Evolutionary conservation across 371 early-diverging fungal species (phyloP).

Genomic region (Zopfochytrium polystomum): DNA sequence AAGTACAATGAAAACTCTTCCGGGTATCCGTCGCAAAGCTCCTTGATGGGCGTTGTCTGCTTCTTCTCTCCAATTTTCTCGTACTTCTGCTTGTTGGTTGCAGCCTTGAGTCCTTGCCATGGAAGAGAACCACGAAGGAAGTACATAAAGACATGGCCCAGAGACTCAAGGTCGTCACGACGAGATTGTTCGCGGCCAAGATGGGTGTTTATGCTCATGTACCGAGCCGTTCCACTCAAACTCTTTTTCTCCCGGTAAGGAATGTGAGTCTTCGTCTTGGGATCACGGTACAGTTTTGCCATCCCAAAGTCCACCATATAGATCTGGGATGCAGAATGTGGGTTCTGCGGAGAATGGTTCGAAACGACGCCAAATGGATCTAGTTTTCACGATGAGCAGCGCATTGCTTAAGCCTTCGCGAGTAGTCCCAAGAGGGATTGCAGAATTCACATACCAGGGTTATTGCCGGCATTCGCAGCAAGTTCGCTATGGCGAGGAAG

Average conservation of each 20-base stretch:
- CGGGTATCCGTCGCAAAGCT: slow-evolving; percentile 92
- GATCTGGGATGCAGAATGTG: slow-evolving; percentile 55
- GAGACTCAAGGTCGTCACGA: too few relatives aligned
- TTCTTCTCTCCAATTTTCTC: slow-evolving; percentile 99
- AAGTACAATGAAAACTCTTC: slow-evolving; percentile 91
- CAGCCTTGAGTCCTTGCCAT: too few relatives aligned
- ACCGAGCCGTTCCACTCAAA: slow-evolving; percentile 94
- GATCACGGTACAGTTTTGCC: slow-evolving; percentile 95
- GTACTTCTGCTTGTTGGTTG: too few relatives aligned
- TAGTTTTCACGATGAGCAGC: neutral
- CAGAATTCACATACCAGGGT: slow-evolving; percentile 27
- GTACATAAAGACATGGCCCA: too few relatives aligned
- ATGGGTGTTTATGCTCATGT: too few relatives aligned
- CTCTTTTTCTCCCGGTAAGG: slow-evolving; percentile 89
- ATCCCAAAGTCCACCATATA: slow-evolving; percentile 96
- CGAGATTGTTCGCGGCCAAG: too few relatives aligned
- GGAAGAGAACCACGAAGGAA: too few relatives aligned
- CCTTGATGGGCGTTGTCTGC: slow-evolving; percentile 85
- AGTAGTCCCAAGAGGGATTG: neutral
- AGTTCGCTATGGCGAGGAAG: slow-evolving; percentile 56
- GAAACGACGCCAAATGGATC: slow-evolving; percentile 32
- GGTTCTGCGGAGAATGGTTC: slow-evolving; percentile 48
- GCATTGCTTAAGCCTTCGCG: neutral
- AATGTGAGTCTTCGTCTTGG: slow-evolving; percentile 91
- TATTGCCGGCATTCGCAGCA: slow-evolving; percentile 20